Evolutionary conservation across 371 early-diverging fungal genomes (phyloP).

Genomic region (Haplosporangium sp.): DNA sequence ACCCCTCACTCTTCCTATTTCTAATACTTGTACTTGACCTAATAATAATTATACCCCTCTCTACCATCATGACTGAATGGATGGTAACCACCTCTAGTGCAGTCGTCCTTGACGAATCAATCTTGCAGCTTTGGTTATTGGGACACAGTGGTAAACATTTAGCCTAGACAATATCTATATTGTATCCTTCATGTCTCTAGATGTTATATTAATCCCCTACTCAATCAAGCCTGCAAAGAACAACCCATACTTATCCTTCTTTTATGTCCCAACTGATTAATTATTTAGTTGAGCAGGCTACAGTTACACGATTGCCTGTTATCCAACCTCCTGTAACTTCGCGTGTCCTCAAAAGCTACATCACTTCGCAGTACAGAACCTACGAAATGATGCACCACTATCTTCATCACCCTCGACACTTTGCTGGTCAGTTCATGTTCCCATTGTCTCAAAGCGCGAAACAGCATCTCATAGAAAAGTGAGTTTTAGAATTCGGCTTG

Average conservation of each 20-base stretch:
- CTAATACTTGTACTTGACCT: background rate
- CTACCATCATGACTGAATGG: conserved; percentile 54
- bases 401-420: conserved; percentile 57
- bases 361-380: conserved; percentile 55
- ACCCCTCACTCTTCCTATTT: background rate
- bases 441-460: conserved; percentile 54
- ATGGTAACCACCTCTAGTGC: conserved; percentile 56
- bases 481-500: conserved; percentile 10
- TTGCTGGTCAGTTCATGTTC: conserved; percentile 56
- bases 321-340: conserved; percentile 41
- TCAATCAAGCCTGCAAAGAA: background rate
- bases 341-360: conserved; percentile 54
- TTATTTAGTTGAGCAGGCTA: conserved; percentile 49
- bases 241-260: background rate
- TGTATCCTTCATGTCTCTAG: background rate
- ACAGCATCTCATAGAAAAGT: conserved; percentile 54
- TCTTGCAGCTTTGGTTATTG: conserved; percentile 49
- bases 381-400: conserved; percentile 59
- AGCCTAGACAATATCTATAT: background rate
- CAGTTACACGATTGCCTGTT: conserved; percentile 31
- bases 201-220: background rate
- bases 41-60: too few relatives aligned
- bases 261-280: too few relatives aligned
- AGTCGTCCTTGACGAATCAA: conserved; percentile 56
- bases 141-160: conserved; percentile 44